These are phyloP conservation scores for Aphanomyces astaci DNA, from an alignment of 352 stramenopile genomes.

Conservation along the genomic window DNA sequence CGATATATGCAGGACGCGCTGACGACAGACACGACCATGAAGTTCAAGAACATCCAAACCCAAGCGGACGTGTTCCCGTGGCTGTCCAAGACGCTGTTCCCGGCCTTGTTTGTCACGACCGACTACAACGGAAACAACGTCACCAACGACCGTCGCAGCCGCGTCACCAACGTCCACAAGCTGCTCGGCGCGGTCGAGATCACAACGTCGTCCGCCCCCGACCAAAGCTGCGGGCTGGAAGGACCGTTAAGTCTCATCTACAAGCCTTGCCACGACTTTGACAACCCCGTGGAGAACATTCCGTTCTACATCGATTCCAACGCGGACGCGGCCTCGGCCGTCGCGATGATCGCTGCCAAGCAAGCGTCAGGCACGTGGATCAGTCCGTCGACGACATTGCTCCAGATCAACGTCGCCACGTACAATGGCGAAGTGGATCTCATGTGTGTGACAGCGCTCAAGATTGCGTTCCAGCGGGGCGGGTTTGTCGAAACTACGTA, in stretches of 20 bases:
- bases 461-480: constrained; percentile 31
- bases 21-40: constrained; percentile 36
- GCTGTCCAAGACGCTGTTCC: constrained; percentile 37
- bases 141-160: constrained; percentile 27
- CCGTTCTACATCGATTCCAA: constrained; percentile 38
- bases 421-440: constrained; percentile 50
- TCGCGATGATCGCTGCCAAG: constrained; percentile 25
- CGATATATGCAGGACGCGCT: constrained; percentile 32
- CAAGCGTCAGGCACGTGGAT: constrained; percentile 35
- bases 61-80: constrained; percentile 39
- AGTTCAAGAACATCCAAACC: constrained; percentile 39
- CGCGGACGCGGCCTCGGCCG: constrained; percentile 32
- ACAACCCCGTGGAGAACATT: constrained; percentile 24
- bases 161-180: constrained; percentile 32
- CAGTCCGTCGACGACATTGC: constrained; percentile 33
- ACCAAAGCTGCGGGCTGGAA: constrained; percentile 28
- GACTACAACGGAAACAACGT: constrained; percentile 43
- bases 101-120: constrained; percentile 37
- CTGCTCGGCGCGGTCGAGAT: constrained; percentile 33
- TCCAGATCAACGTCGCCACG: constrained; percentile 38
- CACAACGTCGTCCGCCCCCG: constrained; percentile 24
- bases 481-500: constrained; percentile 26
- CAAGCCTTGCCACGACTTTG: constrained; percentile 36
- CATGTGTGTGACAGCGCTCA: constrained; percentile 37
- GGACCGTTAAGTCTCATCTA: constrained; percentile 37